Evolutionary conservation across 768 basidiomycete species (phyloP).

Genomic region (Hortiboletus flavorubellus): DNA sequence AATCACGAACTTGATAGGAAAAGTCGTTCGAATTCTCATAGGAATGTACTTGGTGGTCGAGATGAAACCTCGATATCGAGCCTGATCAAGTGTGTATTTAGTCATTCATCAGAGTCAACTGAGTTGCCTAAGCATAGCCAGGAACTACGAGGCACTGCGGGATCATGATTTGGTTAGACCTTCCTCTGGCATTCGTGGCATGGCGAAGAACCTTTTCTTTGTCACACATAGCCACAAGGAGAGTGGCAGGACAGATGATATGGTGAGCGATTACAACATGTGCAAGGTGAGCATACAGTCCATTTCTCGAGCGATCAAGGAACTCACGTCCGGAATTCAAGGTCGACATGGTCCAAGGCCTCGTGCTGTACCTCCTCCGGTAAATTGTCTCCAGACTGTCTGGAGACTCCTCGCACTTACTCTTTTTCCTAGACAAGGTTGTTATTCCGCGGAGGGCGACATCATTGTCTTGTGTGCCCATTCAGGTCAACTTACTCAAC

Average conservation of each 20-base stretch:
- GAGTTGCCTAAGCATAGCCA: conserved; percentile 15
- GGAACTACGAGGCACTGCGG: conserved; percentile 55
- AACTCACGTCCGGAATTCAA: conserved; percentile 12
- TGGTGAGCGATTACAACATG: conserved; percentile 59
- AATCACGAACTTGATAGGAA: conserved; percentile 45
- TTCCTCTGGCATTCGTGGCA: conserved; percentile 59
- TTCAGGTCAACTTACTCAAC: conserved; percentile 45
- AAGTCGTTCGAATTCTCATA: conserved; percentile 19
- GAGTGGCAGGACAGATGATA: conserved; percentile 57
- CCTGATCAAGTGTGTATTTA: conserved; percentile 30
- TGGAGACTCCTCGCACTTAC: background rate
- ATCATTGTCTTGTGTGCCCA: conserved; percentile 56
- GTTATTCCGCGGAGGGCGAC: conserved; percentile 44
- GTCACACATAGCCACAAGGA: conserved; percentile 60
- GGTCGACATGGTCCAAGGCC: conserved; percentile 48
- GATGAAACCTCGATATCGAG: conserved; percentile 46
- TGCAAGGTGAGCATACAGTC: conserved; percentile 62
- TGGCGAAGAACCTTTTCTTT: conserved; percentile 66
- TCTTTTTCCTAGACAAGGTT: conserved; percentile 39
- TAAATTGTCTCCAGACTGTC: conserved; percentile 5
- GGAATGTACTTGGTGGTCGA: background rate
- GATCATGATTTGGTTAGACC: conserved; percentile 51
- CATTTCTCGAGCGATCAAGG: background rate
- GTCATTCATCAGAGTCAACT: background rate
- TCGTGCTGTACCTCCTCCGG: conserved; percentile 50